phyloP scores from a whole-genome alignment of 148 eudicot species.

The Salicornia ramosissima region DNA sequence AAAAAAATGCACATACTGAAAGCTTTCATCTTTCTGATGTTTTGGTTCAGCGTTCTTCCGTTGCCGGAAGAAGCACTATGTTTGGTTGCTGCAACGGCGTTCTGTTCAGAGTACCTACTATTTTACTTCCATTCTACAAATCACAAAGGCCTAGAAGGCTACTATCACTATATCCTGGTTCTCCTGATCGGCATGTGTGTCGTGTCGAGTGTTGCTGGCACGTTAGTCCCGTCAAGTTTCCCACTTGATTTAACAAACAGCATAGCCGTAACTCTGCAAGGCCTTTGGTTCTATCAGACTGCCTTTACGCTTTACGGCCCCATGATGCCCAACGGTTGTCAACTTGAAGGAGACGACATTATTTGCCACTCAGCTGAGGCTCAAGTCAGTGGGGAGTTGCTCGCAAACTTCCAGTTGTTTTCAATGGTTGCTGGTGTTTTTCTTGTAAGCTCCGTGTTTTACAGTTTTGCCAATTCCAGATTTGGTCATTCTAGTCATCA shows the following conservation, averaged over 20 bases:
- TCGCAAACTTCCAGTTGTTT: constrained; percentile 76
- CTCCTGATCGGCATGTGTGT: constrained; percentile 69
- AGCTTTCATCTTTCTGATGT: too few relatives aligned
- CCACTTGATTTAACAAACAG: constrained; percentile 64
- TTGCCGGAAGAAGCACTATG: constrained; percentile 73
- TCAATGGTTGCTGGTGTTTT: constrained; percentile 49
- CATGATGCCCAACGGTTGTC: constrained; percentile 81
- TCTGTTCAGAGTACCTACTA: constrained; percentile 75
- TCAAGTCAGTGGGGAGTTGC: constrained; percentile 61
- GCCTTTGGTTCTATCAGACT: constrained; percentile 94
- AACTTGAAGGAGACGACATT: constrained; percentile 44
- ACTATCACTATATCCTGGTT: constrained; percentile 82
- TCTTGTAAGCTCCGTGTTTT: constrained; percentile 34
- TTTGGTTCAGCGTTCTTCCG: constrained; percentile 59
- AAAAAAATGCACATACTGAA: too few relatives aligned
- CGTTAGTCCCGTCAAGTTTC: constrained; percentile 73
- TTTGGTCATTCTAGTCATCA: constrained; percentile 31
- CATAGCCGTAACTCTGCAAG: constrained; percentile 76
- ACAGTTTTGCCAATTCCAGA: constrained; percentile 41
- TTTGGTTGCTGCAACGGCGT: constrained; percentile 72
- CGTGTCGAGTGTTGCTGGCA: constrained; percentile 46
- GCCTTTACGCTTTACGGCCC: constrained; percentile 89
- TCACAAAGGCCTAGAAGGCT: constrained; percentile 87
- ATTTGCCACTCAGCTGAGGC: constrained; percentile 42
- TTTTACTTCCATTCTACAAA: constrained; percentile 90